These are phyloP conservation scores for Grigorovia yakushimaensis DNA, from an alignment of 805 yeast species.

Conservation along the genomic window DNA sequence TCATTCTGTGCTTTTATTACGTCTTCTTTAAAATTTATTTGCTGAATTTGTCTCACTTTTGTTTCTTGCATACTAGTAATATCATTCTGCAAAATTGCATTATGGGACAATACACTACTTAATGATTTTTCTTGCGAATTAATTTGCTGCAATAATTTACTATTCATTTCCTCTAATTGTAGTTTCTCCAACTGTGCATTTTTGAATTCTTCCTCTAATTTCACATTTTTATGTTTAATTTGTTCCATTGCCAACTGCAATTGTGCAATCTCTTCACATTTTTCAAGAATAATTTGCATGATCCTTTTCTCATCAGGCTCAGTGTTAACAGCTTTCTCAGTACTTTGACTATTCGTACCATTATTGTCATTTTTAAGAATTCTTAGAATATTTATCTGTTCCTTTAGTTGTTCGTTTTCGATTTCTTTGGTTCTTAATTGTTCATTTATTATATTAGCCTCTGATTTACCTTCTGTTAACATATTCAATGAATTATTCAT, in stretches of 20 bases:
- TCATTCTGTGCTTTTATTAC: slow-evolving; percentile 4
- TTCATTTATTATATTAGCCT: not conserved
- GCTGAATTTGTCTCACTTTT: slow-evolving; percentile 9
- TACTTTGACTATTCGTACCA: not conserved
- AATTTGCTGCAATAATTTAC: slow-evolving; percentile 15
- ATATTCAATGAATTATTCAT: slow-evolving; percentile 8
- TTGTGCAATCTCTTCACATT: slow-evolving; percentile 17
- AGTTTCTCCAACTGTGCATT: slow-evolving; percentile 4
- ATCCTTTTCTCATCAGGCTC: slow-evolving; percentile 6
- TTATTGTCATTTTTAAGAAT: not conserved
- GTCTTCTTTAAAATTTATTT: slow-evolving; percentile 10
- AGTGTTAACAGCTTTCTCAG: not conserved
- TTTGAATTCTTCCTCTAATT: slow-evolving; percentile 5
- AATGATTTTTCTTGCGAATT: slow-evolving; percentile 14
- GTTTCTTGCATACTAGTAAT: slow-evolving; percentile 10
- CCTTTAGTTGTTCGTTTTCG: slow-evolving; percentile 7
- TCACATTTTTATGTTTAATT: slow-evolving; percentile 8
- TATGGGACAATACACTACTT: slow-evolving; percentile 9
- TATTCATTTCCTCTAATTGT: slow-evolving; percentile 17
- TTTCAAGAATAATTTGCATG: slow-evolving; percentile 14
- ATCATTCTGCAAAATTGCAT: slow-evolving; percentile 11
- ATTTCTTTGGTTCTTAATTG: not conserved
- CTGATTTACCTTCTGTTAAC: not conserved
- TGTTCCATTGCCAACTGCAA: slow-evolving; percentile 15
- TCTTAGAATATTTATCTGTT: slow-evolving; percentile 4